Conservation (phyloP, 2,329 filamentous ascomycete species). For the Paramyrothecium sp. region DNA sequence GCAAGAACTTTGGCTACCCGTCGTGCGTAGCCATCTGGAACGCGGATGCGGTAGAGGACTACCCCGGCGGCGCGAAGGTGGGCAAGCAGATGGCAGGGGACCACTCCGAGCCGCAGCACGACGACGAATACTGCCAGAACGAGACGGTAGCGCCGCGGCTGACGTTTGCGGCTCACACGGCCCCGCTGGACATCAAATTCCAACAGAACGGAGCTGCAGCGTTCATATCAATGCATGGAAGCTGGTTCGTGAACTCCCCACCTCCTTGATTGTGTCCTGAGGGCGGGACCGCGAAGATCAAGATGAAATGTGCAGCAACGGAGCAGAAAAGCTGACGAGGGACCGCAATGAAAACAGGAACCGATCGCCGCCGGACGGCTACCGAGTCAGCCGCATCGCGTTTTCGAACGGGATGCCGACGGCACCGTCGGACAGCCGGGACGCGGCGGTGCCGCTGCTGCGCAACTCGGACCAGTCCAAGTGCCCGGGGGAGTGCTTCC, state of each 20-base stretch:
- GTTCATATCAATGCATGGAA: conserved; percentile 63
- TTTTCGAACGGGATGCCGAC: conserved; percentile 34
- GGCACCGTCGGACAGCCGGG: conserved; percentile 30
- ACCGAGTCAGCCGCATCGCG: conserved; percentile 33
- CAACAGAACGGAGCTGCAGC: conserved; percentile 50
- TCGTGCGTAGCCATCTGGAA: conserved; percentile 61
- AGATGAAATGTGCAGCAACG: too few species aligned
- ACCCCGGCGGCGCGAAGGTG: conserved; percentile 25
- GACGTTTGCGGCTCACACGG: conserved; percentile 49
- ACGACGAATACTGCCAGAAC: conserved; percentile 17
- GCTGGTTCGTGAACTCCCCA: conserved; percentile 36
- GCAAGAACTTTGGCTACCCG: conserved; percentile 62
- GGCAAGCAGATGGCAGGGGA: conserved; percentile 20
- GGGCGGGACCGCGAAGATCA: too few species aligned
- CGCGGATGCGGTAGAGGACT: conserved; percentile 21
- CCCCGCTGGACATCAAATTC: conserved; percentile 65
- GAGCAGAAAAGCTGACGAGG: not conserved
- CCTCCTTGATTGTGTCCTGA: not conserved
- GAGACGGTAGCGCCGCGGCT: conserved; percentile 17
- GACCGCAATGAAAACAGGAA: conserved; percentile 19
- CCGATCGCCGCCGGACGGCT: conserved; percentile 32
- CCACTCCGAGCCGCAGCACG: conserved; percentile 13
- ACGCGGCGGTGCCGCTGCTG: conserved; percentile 44
- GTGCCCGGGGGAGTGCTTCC: conserved; percentile 50
- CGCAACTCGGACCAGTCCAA: conserved; percentile 42